A percentile compares a stretch with the other conserved stretches of the same genome.
Evolutionary conservation across 371 early-diverging fungal genomes (phyloP).

Genomic region (Rhizopus arrhizus): DNA sequence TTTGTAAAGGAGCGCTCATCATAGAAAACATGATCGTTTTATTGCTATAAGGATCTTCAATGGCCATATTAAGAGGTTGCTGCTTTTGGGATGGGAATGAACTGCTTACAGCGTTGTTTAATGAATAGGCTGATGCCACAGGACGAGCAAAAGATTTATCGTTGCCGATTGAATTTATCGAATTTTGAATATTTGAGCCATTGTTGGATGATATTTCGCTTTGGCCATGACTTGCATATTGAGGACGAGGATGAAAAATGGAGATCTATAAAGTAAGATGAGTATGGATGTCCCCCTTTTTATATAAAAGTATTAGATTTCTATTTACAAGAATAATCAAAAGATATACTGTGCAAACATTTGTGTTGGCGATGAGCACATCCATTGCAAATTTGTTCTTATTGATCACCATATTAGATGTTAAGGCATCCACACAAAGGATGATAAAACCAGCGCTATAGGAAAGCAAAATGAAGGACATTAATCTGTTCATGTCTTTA

Average conservation of each 20-base stretch:
- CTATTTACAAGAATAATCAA: conserved; percentile 26
- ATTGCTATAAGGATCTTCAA: conserved; percentile 45
- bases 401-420: conserved; percentile 29
- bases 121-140: conserved; percentile 19
- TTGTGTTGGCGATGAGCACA: conserved; percentile 41
- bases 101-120: conserved; percentile 20
- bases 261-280: conserved; percentile 33
- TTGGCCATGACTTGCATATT: conserved; percentile 18
- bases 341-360: conserved; percentile 35
- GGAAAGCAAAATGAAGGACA: conserved; percentile 31
- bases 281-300: conserved; percentile 36
- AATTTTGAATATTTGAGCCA: background rate
- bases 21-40: conserved; percentile 45
- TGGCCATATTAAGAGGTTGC: conserved; percentile 24
- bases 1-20: conserved; percentile 9
- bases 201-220: conserved; percentile 1
- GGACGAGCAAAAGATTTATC: background rate
- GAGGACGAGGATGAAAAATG: conserved; percentile 48
- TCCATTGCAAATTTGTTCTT: conserved; percentile 49
- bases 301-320: conserved; percentile 4
- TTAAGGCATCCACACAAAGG: conserved; percentile 50
- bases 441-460: conserved; percentile 43
- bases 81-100: background rate
- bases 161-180: background rate
- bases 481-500: conserved; percentile 47